Percentiles rank a stretch among this genome's conserved stretches.
phyloP scores from a whole-genome alignment of 108 stramenopile species.

The Cylindrotheca closterium region DNA sequence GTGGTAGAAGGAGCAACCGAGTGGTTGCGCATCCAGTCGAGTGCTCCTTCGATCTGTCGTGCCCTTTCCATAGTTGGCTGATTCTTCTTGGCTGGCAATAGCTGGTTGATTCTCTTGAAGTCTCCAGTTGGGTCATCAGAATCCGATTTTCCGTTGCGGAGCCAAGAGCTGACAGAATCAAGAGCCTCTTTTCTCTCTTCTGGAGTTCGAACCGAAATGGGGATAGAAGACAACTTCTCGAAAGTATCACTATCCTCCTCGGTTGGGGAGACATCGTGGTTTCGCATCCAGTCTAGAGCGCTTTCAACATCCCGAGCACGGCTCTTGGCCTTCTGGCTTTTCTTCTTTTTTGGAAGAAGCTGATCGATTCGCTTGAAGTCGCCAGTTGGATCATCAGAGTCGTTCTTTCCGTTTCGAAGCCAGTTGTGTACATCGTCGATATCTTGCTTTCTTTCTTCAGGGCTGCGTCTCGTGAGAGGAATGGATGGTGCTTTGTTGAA shows the following conservation, averaged over 20 bases:
- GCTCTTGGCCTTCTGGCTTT: constrained; percentile 12
- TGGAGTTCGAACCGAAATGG: constrained; percentile 1
- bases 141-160: constrained; percentile 11
- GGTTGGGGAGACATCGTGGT: constrained; percentile 5
- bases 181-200: constrained; percentile 6
- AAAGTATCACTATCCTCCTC: constrained; percentile 4
- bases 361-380: constrained; percentile 21
- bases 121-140: constrained; percentile 16
- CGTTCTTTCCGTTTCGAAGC: constrained; percentile 13
- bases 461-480: constrained; percentile 4
- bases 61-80: constrained; percentile 21
- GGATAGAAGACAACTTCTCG: constrained; percentile 10
- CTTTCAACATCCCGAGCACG: constrained; percentile 26
- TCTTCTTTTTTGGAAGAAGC: constrained; percentile 6
- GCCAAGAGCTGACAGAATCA: constrained; percentile 14
- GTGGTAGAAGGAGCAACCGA: not conserved
- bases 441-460: constrained; percentile 31
- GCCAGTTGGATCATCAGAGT: constrained; percentile 16
- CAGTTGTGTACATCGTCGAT: constrained; percentile 13
- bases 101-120: constrained; percentile 19
- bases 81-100: constrained; percentile 24
- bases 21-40: constrained; percentile 26
- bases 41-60: constrained; percentile 24
- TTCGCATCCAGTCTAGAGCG: constrained; percentile 36
- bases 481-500: constrained; percentile 6